phyloP scores from a whole-genome alignment of 2,329 filamentous ascomycete genomes.

The Xylaria sp. region DNA sequence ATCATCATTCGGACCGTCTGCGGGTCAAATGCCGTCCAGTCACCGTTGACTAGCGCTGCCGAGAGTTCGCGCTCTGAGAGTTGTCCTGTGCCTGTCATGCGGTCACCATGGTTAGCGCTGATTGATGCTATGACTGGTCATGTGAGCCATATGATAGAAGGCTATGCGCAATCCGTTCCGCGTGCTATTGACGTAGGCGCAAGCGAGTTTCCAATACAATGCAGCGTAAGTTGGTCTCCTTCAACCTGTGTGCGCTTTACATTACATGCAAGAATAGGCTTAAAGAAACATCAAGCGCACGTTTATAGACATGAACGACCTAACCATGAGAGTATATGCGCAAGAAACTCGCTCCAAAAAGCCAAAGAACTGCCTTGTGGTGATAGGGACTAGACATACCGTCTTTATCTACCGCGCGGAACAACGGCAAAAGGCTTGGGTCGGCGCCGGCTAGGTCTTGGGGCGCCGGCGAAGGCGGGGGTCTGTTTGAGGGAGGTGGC shows the following conservation, averaged over 20 bases:
- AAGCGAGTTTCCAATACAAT: constrained; percentile 6
- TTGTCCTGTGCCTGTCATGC: constrained; percentile 73
- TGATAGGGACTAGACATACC: constrained; percentile 59
- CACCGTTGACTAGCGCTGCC: constrained; percentile 92
- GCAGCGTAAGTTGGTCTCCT: not conserved
- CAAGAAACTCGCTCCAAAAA: not conserved
- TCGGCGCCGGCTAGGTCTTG: constrained; percentile 65
- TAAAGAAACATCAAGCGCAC: not conserved
- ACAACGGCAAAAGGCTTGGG: constrained; percentile 83
- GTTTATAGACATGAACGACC: not conserved
- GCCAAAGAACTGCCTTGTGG: not conserved
- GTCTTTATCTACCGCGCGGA: constrained; percentile 90
- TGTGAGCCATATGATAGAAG: constrained; percentile 31
- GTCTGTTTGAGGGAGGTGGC: constrained; percentile 67
- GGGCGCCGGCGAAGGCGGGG: constrained; percentile 72
- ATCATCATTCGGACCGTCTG: constrained; percentile 99
- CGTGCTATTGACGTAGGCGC: constrained; percentile 1
- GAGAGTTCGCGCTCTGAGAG: constrained; percentile 88
- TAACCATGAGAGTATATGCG: not conserved
- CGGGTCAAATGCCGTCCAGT: constrained; percentile 92
- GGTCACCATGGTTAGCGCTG: constrained; percentile 26
- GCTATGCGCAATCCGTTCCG: not conserved
- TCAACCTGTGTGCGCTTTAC: not conserved
- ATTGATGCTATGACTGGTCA: not conserved
- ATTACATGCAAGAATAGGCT: not conserved